Base-by-base conservation (phyloP, 768 basidiomycete genomes). In the Boletus fagicola region DNA sequence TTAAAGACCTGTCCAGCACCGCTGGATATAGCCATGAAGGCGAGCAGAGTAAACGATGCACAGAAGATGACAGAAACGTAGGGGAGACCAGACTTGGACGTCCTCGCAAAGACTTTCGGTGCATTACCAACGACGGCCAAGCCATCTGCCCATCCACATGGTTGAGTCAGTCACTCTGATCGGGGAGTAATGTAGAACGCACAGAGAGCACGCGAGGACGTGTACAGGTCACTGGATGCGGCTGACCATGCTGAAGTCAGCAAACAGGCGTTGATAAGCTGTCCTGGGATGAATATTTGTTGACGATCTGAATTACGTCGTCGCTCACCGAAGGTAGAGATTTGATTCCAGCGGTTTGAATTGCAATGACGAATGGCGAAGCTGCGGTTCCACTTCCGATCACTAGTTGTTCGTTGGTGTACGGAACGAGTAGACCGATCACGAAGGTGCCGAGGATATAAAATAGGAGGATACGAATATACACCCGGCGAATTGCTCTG, bases 241-340 rank as follows among this genome's bases (percentile, higher is more conserved):
- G 94, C 94, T 26, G 94, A 96, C 88, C 91, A 94, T 6, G 94
- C 94, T 3, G 93, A 92, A 39, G 89, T 92, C 61, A 98, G 74
- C 15, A 96, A 78, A 69, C 83, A 85, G 4, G 88, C 90, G 66
- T 92, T 93, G 68, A 92, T 91, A 39, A 92, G 76, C 86, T 88
- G 45, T 13, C 9, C 22, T 31, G 3, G 20, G 28, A 45, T 48
- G 15, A 63, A 53, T n/a, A 56, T 30, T 2, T 15, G 36, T 20
- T 20, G 24, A 38, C 5, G 50, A 22, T 22, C 66, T 65, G 22
- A 58, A 24, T 43, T 49, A 62, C 65, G 68, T 66, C 2, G 28
- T 18, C 22, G 36, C 70, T 72, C 67, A 94, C 88, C 43, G 86
- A 88, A 18, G 95, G 94, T 1, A 97, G 74, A 6, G 76, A 80